Evolutionary conservation across 2,329 filamentous ascomycete genomes (phyloP), one percentile per base, ranked within the genome.

Genomic region (Curvularia sp.): DNA sequence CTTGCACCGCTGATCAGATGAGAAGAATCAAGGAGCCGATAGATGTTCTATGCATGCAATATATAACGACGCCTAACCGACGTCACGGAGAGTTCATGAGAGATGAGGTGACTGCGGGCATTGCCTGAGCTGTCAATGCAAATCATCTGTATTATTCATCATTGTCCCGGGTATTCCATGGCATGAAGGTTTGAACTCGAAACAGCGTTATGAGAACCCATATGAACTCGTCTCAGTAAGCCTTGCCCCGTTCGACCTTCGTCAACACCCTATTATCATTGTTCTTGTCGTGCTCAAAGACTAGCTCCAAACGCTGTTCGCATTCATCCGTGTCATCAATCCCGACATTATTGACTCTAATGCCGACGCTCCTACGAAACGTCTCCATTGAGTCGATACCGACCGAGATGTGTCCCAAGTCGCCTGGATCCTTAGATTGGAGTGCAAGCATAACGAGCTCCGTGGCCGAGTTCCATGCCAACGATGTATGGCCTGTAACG

Each of bases 381-480:
- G 64, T 67, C n/a, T 55, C 18, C 25, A 65, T 43, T 0, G 57
- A 59, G 15, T 62, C 45, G 2, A 65, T 23, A 10, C 66, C 57
- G 23, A 60, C 63, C 3, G 49, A 53, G 8, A 51, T 30, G 23
- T 63, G 46, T 4, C 55, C 55, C 5, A 59, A 27, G 28, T 53
- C n/a, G 3, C 57, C 54, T 4, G 59, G 59, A 15, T 38, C 43
- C n/a, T 52, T 59, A 2, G 64, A 66, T 34, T 64, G 60, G 10
- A 69, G 42, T 2, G 66, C 66, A 3, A 67, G 58, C 8, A 55
- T 13, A 2, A 66, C 42, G 2, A 66, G 46, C 36, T 66, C 64
- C 2, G 50, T 57, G 7, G 57, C 52, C 0, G 61, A 63, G 21
- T 57, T 52, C 66, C 63, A 67, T 7, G 64, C 60, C 4, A 60